phyloP scores from a whole-genome alignment of 148 eudicot species.

The Fagopyrum tataricum region DNA sequence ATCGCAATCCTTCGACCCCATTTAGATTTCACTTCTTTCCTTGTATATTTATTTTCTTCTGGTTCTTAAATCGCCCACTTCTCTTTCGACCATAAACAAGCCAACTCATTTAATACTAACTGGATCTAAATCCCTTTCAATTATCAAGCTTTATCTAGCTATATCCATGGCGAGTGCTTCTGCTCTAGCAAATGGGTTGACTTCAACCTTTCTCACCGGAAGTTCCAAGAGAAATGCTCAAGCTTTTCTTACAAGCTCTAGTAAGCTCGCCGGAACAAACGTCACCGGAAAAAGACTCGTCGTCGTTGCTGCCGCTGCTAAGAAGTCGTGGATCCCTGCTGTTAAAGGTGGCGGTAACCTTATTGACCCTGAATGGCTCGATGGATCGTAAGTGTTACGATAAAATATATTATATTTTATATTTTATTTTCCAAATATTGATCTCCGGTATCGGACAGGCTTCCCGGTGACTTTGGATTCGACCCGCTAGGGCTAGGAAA shows the following conservation, averaged over 20 bases:
- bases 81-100: neutral
- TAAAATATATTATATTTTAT: too few species aligned
- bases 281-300: conserved; percentile 34
- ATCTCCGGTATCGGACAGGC: too few species aligned
- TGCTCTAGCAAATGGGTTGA: conserved; percentile 61
- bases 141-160: neutral
- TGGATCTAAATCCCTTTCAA: neutral
- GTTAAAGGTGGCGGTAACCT: conserved; percentile 78
- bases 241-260: conserved; percentile 27
- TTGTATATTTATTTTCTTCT: conserved; percentile 8
- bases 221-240: conserved; percentile 35
- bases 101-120: neutral
- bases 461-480: conserved; percentile 93
- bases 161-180: conserved; percentile 34
- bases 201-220: conserved; percentile 68
- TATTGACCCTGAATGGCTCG: conserved; percentile 98
- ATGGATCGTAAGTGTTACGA: conserved; percentile 99
- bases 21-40: conserved; percentile 6
- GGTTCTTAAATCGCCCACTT: neutral
- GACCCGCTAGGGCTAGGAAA: conserved; percentile 97
- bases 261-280: conserved; percentile 4
- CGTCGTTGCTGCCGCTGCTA: conserved; percentile 55
- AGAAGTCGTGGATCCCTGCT: conserved; percentile 93
- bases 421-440: too few species aligned
- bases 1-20: conserved; percentile 7